These are phyloP conservation scores for Leptoxyphium fumago DNA, from an alignment of 2,329 filamentous ascomycete genomes.

Conservation along the genomic window DNA sequence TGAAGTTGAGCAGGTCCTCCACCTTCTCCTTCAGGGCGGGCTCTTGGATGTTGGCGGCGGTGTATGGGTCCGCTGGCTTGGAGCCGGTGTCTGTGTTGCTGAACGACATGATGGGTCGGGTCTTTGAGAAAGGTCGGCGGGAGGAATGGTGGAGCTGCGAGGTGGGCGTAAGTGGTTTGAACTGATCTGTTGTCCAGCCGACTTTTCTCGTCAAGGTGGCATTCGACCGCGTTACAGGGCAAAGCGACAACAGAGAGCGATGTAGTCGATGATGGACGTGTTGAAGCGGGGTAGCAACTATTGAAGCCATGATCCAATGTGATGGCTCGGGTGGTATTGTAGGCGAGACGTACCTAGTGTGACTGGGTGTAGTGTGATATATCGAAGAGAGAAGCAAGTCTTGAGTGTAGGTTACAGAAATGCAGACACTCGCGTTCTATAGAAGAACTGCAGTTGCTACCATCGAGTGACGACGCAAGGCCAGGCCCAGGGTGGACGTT, in stretches of 20 bases:
- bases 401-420: too few species aligned
- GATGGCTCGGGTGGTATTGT: too few species aligned
- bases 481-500: too few species aligned
- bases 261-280: neutral
- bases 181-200: neutral
- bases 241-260: neutral
- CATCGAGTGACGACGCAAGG: too few species aligned
- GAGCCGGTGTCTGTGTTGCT: slow-evolving; percentile 47
- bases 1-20: slow-evolving; percentile 56
- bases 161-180: neutral
- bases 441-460: too few species aligned
- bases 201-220: neutral
- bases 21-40: slow-evolving; percentile 59
- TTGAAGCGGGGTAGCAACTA: neutral
- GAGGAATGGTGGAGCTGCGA: neutral
- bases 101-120: slow-evolving; percentile 26
- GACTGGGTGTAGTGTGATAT: too few species aligned
- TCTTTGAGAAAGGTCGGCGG: slow-evolving; percentile 2
- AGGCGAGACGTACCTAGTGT: too few species aligned
- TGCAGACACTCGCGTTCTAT: too few species aligned
- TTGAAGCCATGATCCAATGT: neutral
- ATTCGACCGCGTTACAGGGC: neutral
- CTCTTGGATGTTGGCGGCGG: slow-evolving; percentile 60
- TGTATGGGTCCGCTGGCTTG: slow-evolving; percentile 65
- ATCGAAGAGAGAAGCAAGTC: too few species aligned